Percentiles rank a stretch among this genome's conserved stretches.
Evolutionary conservation across 345 rosid species (phyloP).

Genomic region (Brassica cretica): DNA sequence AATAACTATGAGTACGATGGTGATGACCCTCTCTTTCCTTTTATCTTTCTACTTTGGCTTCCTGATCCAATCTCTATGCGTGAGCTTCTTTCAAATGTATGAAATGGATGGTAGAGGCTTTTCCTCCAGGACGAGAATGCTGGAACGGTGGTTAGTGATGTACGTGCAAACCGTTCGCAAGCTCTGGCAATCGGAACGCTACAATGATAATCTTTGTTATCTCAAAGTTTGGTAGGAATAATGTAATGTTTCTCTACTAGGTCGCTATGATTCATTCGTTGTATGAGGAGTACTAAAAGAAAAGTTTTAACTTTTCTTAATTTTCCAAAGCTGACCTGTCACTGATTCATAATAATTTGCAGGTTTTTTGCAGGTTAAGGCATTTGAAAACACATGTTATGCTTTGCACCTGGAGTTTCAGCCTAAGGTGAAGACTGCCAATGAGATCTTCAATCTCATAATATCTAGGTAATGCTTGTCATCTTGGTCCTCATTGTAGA

Average conservation of each 20-base stretch:
- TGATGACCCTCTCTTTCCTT: constrained; percentile 59
- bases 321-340: too few species aligned
- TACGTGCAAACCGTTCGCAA: constrained; percentile 88
- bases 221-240: constrained; percentile 96
- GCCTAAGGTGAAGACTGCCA: constrained; percentile 69
- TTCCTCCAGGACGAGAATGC: constrained; percentile 79
- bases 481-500: not conserved
- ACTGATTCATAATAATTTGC: too few species aligned
- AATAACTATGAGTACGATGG: not conserved
- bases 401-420: constrained; percentile 80
- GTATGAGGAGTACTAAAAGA: not conserved
- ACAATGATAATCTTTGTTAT: constrained; percentile 86
- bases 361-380: too few species aligned
- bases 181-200: constrained; percentile 75
- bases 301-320: too few species aligned
- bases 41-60: not conserved
- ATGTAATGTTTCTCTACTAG: constrained; percentile 35
- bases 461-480: constrained; percentile 55
- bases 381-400: too few species aligned
- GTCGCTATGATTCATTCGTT: not conserved
- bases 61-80: constrained; percentile 14
- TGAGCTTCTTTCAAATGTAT: constrained; percentile 51
- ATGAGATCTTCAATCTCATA: constrained; percentile 76
- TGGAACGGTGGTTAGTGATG: constrained; percentile 60
- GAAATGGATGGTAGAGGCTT: constrained; percentile 91